phyloP scores from a whole-genome alignment of 148 eudicot genomes.

The Diospyros kaki region DNA sequence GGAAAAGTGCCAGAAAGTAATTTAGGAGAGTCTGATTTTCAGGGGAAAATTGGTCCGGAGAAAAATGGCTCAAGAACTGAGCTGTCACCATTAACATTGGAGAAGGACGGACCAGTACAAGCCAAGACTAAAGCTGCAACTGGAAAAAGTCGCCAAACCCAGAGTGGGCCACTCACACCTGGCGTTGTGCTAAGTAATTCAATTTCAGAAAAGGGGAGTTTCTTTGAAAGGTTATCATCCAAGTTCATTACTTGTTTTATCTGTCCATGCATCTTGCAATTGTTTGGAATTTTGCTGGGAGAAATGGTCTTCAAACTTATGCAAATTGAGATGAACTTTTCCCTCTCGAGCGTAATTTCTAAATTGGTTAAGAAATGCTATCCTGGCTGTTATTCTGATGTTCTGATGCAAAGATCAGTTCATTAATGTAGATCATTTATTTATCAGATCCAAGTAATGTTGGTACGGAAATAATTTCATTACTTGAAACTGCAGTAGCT shows the following conservation, averaged over 20 bases:
- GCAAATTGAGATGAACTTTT: background rate
- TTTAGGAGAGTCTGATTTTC: slow-evolving; percentile 27
- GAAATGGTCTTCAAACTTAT: background rate
- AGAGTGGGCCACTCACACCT: slow-evolving; percentile 84
- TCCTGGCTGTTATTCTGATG: background rate
- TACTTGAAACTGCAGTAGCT: background rate
- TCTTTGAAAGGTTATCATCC: slow-evolving; percentile 57
- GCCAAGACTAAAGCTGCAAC: slow-evolving; percentile 41
- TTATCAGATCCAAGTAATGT: background rate
- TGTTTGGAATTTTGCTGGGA: background rate
- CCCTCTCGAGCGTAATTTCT: background rate
- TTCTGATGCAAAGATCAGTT: background rate
- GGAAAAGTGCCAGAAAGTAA: slow-evolving; percentile 40
- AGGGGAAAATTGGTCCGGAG: slow-evolving; percentile 33
- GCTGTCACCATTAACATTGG: slow-evolving; percentile 33
- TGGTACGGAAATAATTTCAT: background rate
- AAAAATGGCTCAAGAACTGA: slow-evolving; percentile 46
- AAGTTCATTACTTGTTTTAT: slow-evolving; percentile 4
- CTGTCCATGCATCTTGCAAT: background rate
- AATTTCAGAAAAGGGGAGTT: slow-evolving; percentile 52
- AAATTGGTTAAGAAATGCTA: background rate
- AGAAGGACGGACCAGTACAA: slow-evolving; percentile 35
- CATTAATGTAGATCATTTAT: no score
- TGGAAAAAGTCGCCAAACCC: slow-evolving; percentile 58
- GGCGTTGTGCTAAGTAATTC: slow-evolving; percentile 62